These are phyloP conservation scores for Ustulina deusta DNA, from an alignment of 2,329 filamentous ascomycete genomes.

Conservation along the genomic window DNA sequence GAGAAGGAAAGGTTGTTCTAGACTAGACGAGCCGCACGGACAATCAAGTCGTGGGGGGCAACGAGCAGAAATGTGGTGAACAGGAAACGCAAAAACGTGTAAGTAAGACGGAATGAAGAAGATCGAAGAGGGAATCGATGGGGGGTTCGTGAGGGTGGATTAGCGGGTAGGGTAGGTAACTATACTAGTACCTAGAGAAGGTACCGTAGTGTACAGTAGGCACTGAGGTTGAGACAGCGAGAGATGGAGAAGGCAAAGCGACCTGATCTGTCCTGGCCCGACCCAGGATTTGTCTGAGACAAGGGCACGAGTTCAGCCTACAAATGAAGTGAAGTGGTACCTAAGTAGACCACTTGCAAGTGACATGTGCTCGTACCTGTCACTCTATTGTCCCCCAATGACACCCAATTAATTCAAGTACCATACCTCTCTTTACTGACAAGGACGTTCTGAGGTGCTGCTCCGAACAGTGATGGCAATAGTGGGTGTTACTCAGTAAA, in stretches of 20 bases:
- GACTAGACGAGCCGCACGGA: background rate
- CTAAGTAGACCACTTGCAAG: no score
- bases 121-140: conserved; percentile 13
- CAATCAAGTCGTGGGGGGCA: background rate
- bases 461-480: background rate
- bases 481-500: background rate
- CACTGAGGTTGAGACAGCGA: background rate
- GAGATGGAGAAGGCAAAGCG: background rate
- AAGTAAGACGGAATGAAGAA: conserved; percentile 19
- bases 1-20: background rate
- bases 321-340: no score
- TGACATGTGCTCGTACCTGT: conserved; percentile 34
- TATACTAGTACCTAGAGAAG: no score
- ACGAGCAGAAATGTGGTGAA: conserved; percentile 6
- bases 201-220: no score
- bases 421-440: background rate
- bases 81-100: background rate
- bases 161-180: no score
- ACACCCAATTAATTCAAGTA: conserved; percentile 5
- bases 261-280: background rate
- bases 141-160: conserved; percentile 27
- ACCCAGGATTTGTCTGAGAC: conserved; percentile 13
- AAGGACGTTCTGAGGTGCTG: no score
- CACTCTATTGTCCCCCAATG: conserved; percentile 14
- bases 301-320: conserved; percentile 32